phyloP scores from a whole-genome alignment of 257 asterid genomes.

The Petunia axillaris region DNA sequence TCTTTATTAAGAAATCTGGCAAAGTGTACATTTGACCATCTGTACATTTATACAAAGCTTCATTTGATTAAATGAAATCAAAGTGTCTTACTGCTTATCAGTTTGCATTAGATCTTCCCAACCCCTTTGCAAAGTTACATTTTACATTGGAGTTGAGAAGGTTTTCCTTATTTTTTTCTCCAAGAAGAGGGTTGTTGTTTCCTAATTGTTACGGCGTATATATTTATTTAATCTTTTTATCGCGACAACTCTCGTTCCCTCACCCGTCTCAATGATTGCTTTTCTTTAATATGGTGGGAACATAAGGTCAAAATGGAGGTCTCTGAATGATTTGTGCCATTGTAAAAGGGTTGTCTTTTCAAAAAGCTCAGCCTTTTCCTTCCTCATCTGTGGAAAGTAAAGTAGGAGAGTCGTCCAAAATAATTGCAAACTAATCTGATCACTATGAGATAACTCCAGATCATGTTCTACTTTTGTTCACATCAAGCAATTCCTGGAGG shows the following conservation, averaged over 20 bases:
- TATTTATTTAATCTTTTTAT: neutral
- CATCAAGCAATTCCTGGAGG: neutral
- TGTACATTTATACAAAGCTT: conserved; percentile 34
- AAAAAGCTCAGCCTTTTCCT: neutral
- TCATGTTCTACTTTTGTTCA: conserved; percentile 21
- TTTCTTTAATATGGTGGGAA: too few relatives aligned
- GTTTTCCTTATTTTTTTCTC: too few relatives aligned
- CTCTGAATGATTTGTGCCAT: too few relatives aligned
- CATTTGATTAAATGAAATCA: conserved; percentile 15
- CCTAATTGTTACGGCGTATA: too few relatives aligned
- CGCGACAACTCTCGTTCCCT: neutral
- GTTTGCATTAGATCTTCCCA: neutral
- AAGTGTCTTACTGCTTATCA: neutral
- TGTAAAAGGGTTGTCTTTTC: neutral
- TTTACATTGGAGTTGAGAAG: too few relatives aligned
- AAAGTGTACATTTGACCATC: conserved; percentile 22
- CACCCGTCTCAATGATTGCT: too few relatives aligned
- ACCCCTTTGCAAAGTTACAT: neutral
- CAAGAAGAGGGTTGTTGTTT: too few relatives aligned
- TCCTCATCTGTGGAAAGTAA: conserved; percentile 1
- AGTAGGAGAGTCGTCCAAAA: neutral
- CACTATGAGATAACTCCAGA: neutral
- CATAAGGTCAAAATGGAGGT: too few relatives aligned
- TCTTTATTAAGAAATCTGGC: conserved; percentile 1
- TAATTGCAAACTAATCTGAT: too few relatives aligned